These are phyloP conservation scores for Pestalotiopsis sp. DNA, from an alignment of 2,329 filamentous ascomycete genomes.

Conservation along the genomic window DNA sequence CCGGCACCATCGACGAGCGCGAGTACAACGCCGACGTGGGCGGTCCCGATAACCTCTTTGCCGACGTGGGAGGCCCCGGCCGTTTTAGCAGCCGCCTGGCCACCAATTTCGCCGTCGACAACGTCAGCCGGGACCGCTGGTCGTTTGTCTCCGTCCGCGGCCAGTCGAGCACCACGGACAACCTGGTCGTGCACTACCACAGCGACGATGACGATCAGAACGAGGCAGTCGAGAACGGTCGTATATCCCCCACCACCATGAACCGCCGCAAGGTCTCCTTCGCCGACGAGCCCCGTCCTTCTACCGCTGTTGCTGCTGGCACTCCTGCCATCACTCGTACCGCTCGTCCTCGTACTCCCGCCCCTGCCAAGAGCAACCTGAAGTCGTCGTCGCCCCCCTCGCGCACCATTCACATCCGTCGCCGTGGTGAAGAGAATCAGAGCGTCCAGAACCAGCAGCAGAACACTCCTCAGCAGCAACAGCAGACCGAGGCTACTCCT, in stretches of 20 bases:
- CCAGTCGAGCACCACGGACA: constrained; percentile 2
- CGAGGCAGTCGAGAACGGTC: neutral
- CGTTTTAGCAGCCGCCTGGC: neutral
- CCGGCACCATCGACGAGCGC: neutral
- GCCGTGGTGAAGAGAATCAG: neutral
- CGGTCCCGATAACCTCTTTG: too few species aligned
- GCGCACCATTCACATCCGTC: neutral
- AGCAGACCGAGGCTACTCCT: neutral
- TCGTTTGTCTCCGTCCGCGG: constrained; percentile 10
- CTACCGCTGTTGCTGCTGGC: neutral
- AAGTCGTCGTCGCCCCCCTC: neutral
- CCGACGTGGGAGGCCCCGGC: too few species aligned
- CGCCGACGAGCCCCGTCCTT: neutral
- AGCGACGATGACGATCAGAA: neutral
- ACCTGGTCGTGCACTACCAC: neutral
- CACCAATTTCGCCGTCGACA: neutral
- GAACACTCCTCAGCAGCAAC: neutral
- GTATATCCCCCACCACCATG: neutral
- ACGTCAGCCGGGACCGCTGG: neutral
- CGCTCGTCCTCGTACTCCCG: too few species aligned
- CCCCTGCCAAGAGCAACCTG: neutral
- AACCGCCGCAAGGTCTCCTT: constrained; percentile 8
- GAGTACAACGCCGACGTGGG: too few species aligned
- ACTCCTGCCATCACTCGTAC: neutral
- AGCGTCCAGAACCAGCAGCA: neutral